Percentiles rank a stretch among this genome's conserved stretches.
These are phyloP conservation scores for Pyrenophora graminea DNA, from an alignment of 2,329 filamentous ascomycete genomes.

Conservation along the genomic window DNA sequence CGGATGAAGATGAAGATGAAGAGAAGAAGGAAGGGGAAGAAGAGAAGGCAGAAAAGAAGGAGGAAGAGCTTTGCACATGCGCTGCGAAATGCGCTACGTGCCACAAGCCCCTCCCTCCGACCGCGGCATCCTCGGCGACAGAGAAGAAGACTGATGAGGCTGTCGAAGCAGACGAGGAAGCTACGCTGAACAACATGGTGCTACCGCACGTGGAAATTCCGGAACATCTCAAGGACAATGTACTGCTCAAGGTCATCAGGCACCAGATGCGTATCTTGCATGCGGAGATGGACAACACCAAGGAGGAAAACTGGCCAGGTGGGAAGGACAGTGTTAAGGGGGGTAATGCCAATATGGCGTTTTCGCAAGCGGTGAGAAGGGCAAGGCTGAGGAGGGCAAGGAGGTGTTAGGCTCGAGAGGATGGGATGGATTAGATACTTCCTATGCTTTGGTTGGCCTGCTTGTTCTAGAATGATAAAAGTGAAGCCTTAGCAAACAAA, in stretches of 20 bases:
- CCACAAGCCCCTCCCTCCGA: slow-evolving; percentile 17
- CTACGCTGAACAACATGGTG: slow-evolving; percentile 23
- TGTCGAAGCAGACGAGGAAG: slow-evolving; percentile 14
- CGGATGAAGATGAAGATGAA: slow-evolving; percentile 44
- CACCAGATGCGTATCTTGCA: slow-evolving; percentile 44
- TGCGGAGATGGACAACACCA: slow-evolving; percentile 43
- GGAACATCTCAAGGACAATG: slow-evolving; percentile 25
- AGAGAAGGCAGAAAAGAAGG: slow-evolving; percentile 49
- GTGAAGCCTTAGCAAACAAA: no score
- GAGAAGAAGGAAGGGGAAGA: slow-evolving; percentile 49
- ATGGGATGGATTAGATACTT: no score
- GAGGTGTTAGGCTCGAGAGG: no score
- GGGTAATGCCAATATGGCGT: no score
- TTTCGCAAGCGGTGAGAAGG: no score
- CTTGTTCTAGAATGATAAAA: no score
- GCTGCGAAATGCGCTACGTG: slow-evolving; percentile 24
- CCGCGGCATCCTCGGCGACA: background rate
- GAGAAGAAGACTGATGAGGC: slow-evolving; percentile 16
- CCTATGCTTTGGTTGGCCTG: no score
- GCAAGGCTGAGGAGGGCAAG: no score
- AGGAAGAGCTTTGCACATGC: background rate
- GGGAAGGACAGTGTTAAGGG: slow-evolving; percentile 13
- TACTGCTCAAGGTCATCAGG: slow-evolving; percentile 40
- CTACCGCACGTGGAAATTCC: slow-evolving; percentile 33
- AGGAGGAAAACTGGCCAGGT: slow-evolving; percentile 20